Conservation (phyloP, 2,329 filamentous ascomycete genomes). For the Trichoderma afroharzianum region DNA sequence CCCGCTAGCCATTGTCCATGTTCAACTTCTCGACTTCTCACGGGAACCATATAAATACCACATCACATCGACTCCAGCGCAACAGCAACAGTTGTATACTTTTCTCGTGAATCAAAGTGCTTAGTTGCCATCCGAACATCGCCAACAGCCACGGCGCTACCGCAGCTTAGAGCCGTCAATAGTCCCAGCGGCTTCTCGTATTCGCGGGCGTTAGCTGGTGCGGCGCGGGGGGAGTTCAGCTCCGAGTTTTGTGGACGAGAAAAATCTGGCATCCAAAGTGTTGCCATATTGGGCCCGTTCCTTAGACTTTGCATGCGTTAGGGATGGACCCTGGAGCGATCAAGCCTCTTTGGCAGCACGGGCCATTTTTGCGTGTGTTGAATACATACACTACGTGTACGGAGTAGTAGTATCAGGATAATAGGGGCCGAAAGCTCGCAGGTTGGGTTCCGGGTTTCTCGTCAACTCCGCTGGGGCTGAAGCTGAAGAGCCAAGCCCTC, state of each 20-base stretch:
- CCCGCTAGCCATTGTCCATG: background rate
- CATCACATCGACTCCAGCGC: background rate
- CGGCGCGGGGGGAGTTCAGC: background rate
- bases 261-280: background rate
- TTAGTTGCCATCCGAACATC: background rate
- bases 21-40: background rate
- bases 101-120: background rate
- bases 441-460: background rate
- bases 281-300: background rate
- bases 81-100: background rate
- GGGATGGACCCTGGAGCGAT: constrained; percentile 12
- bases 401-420: background rate
- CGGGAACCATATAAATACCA: background rate
- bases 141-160: background rate
- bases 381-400: too few relatives aligned
- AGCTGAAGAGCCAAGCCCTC: background rate
- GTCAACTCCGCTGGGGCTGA: background rate
- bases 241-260: background rate
- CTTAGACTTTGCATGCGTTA: background rate
- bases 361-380: background rate
- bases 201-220: constrained; percentile 4
- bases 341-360: background rate
- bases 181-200: constrained; percentile 9
- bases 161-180: constrained; percentile 2
- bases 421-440: background rate